These are phyloP conservation scores for Suillus tomentosus DNA, from an alignment of 768 basidiomycete genomes.

Conservation along the genomic window DNA sequence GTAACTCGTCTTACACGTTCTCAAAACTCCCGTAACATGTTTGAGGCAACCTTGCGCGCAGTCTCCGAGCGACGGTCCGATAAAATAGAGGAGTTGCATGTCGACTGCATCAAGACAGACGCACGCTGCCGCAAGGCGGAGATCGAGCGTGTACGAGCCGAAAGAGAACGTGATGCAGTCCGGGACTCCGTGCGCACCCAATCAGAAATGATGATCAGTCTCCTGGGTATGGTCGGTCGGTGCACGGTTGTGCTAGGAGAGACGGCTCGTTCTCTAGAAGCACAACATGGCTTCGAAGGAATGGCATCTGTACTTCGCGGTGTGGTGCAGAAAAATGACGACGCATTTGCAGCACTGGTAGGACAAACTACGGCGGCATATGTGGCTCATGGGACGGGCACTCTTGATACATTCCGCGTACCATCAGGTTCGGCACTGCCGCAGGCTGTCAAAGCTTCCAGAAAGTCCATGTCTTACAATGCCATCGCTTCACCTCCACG, in stretches of 20 bases:
- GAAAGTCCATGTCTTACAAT: slow-evolving; percentile 47
- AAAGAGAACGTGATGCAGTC: slow-evolving; percentile 66
- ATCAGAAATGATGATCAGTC: slow-evolving; percentile 63
- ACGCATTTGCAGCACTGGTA: slow-evolving; percentile 64
- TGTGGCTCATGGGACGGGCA: slow-evolving; percentile 37
- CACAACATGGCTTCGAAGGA: slow-evolving; percentile 37
- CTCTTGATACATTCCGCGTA: slow-evolving; percentile 52
- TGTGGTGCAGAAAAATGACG: slow-evolving; percentile 69
- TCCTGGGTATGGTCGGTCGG: slow-evolving; percentile 81
- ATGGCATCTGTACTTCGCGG: slow-evolving; percentile 53
- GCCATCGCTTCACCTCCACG: slow-evolving; percentile 48
- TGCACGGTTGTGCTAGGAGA: slow-evolving; percentile 75
- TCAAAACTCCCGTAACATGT: slow-evolving; percentile 75
- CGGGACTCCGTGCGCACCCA: slow-evolving; percentile 63
- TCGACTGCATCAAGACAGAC: slow-evolving; percentile 73
- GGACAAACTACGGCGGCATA: slow-evolving; percentile 70
- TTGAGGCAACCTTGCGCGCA: slow-evolving; percentile 84
- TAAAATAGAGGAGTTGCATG: slow-evolving; percentile 68
- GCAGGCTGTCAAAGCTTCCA: slow-evolving; percentile 41
- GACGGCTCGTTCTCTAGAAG: slow-evolving; percentile 45
- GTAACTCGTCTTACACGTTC: slow-evolving; percentile 64
- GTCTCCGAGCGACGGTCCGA: slow-evolving; percentile 79
- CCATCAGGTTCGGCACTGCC: slow-evolving; percentile 51
- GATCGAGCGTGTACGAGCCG: slow-evolving; percentile 68
- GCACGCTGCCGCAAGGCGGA: slow-evolving; percentile 65